Conservation (phyloP, 345 rosid species). For the Diplotaxis tenuifolia region DNA sequence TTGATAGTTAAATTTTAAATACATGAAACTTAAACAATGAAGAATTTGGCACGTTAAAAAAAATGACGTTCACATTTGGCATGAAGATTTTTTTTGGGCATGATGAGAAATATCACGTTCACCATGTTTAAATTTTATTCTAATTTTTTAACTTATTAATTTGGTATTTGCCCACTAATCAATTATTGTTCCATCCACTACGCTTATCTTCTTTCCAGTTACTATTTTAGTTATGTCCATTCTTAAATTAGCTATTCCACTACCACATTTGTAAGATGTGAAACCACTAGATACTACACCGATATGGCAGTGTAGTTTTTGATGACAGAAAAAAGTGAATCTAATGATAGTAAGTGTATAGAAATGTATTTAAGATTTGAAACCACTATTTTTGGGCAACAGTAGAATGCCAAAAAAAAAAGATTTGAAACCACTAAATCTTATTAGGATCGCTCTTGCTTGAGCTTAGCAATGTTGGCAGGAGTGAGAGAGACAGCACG, state of each 20-base stretch:
- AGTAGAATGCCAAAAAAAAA: too few species aligned
- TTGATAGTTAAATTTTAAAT: too few species aligned
- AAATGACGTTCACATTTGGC: too few species aligned
- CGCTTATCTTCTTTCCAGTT: not conserved
- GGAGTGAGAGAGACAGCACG: not conserved
- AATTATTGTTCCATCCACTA: not conserved
- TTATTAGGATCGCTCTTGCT: too few species aligned
- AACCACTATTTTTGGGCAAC: too few species aligned
- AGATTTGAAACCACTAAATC: not conserved
- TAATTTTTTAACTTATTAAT: too few species aligned
- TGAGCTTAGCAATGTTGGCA: too few species aligned
- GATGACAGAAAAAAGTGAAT: not conserved
- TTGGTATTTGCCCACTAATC: not conserved
- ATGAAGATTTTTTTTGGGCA: not conserved
- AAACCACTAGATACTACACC: conserved; percentile 5
- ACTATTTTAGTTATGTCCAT: not conserved
- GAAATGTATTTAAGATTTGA: not conserved
- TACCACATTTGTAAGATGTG: not conserved
- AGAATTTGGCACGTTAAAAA: too few species aligned
- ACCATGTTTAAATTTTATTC: not conserved
- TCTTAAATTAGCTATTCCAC: not conserved
- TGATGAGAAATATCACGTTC: not conserved
- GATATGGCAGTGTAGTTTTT: not conserved
- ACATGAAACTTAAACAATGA: too few species aligned
- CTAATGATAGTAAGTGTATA: not conserved